A percentile compares a stretch with the other conserved stretches of the same genome.
Conservation (phyloP, 2,329 filamentous ascomycete species). For the Sporothrix brunneoviolacea region DNA sequence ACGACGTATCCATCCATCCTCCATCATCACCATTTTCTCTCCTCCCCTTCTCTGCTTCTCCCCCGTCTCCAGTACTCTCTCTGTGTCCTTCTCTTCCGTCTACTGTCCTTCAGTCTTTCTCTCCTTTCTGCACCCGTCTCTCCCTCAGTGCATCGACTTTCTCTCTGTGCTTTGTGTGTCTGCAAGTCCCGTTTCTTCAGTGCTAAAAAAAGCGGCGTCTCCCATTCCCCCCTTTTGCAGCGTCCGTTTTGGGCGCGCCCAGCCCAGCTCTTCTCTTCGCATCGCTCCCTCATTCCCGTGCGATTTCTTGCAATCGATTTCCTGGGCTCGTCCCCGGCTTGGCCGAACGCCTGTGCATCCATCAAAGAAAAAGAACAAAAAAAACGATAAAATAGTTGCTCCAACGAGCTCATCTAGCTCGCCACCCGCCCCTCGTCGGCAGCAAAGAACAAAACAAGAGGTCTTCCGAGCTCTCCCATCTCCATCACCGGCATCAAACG, state of each 20-base stretch:
- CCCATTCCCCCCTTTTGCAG: no score
- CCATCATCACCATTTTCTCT: constrained; percentile 14
- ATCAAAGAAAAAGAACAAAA: background rate
- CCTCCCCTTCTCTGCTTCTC: background rate
- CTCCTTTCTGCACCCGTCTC: constrained; percentile 3
- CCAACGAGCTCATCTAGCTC: no score
- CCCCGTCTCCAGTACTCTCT: background rate
- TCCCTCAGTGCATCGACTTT: constrained; percentile 8
- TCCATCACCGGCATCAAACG: background rate
- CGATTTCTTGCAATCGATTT: background rate
- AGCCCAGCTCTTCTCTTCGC: no score
- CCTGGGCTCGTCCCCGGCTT: background rate
- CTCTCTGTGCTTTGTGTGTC: background rate
- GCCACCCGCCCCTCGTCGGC: no score
- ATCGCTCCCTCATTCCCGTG: constrained; percentile 1
- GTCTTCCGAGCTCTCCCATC: no score
- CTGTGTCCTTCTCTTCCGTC: constrained; percentile 1
- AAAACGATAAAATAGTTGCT: background rate
- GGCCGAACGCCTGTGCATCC: background rate
- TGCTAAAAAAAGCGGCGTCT: no score
- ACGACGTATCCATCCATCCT: constrained; percentile 14
- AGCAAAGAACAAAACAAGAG: no score
- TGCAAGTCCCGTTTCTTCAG: no score
- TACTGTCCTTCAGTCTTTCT: background rate
- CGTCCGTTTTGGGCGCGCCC: no score